Evolutionary conservation across 2,329 filamentous ascomycete genomes (phyloP).

Genomic region (Cyanodermella asteris): DNA sequence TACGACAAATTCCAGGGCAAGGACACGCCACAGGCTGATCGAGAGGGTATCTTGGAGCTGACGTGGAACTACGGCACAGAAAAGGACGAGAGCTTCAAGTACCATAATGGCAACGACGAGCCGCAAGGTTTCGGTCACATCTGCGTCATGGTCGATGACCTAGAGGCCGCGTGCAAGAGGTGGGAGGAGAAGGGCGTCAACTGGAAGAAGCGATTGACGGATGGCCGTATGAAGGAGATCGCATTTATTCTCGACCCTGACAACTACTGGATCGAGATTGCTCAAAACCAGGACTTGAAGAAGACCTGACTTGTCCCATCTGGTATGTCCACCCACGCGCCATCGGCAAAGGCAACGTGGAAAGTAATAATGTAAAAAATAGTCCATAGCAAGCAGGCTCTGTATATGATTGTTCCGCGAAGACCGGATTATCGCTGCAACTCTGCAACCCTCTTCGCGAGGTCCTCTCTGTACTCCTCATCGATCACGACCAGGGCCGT

Average conservation of each 20-base stretch:
- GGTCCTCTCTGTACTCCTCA: slow-evolving; percentile 36
- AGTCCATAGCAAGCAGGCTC: too few species aligned
- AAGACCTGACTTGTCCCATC: too few species aligned
- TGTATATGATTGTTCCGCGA: too few species aligned
- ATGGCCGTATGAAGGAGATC: slow-evolving; percentile 79
- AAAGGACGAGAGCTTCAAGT: slow-evolving; percentile 61
- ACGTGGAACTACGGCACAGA: slow-evolving; percentile 65
- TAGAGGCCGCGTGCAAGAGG: slow-evolving; percentile 69
- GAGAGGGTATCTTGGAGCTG: slow-evolving; percentile 72
- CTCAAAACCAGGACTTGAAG: slow-evolving; percentile 51
- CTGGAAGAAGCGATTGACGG: slow-evolving; percentile 91
- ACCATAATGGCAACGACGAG: slow-evolving; percentile 80
- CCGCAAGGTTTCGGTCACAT: slow-evolving; percentile 92
- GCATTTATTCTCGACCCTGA: slow-evolving; percentile 83
- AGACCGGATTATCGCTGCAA: not conserved
- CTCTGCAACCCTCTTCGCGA: not conserved
- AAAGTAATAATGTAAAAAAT: too few species aligned
- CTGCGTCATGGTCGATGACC: slow-evolving; percentile 65
- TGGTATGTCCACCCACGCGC: too few species aligned
- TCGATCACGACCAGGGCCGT: slow-evolving; percentile 95
- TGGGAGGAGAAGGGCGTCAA: slow-evolving; percentile 63
- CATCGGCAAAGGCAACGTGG: too few species aligned
- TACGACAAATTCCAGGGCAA: slow-evolving; percentile 41
- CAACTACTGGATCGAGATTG: slow-evolving; percentile 58
- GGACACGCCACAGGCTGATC: slow-evolving; percentile 35